Evolutionary conservation across 2,329 filamentous ascomycete genomes (phyloP).

Genomic region (Grosmannia serpens): DNA sequence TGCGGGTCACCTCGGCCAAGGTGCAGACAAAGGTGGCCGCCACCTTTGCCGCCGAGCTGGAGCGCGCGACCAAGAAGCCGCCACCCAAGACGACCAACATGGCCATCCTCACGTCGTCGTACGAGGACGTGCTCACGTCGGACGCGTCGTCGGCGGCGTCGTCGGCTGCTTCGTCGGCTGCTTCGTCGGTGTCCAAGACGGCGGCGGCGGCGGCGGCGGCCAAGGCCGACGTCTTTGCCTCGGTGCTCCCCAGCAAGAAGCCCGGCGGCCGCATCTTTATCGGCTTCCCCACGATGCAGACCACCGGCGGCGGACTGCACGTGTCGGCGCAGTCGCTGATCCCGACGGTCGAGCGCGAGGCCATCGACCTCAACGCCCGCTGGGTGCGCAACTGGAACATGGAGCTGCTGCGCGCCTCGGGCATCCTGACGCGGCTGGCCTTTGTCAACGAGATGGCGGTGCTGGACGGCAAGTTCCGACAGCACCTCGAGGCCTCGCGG

Average conservation of each 20-base stretch:
- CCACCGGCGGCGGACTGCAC: conserved; percentile 85
- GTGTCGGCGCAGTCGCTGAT: conserved; percentile 94
- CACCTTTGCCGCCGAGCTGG: conserved; percentile 71
- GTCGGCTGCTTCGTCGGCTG: conserved; percentile 12
- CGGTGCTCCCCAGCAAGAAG: conserved; percentile 78
- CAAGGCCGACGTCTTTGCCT: conserved; percentile 71
- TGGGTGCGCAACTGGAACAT: conserved; percentile 94
- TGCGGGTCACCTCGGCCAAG: conserved; percentile 75
- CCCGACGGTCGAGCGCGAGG: conserved; percentile 92
- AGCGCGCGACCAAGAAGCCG: conserved; percentile 93
- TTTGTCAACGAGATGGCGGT: conserved; percentile 81
- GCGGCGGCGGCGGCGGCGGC: conserved; percentile 28
- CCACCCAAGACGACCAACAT: conserved; percentile 81
- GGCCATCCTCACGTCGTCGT: conserved; percentile 81
- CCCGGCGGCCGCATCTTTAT: conserved; percentile 83
- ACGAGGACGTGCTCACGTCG: conserved; percentile 64
- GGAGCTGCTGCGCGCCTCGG: conserved; percentile 82
- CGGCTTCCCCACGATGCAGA: conserved; percentile 94
- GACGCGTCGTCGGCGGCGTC: conserved; percentile 23
- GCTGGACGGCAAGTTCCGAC: conserved; percentile 50
- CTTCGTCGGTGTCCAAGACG: not conserved
- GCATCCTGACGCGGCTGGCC: conserved; percentile 78
- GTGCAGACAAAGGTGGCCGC: conserved; percentile 65
- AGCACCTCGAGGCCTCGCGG: conserved; percentile 14
- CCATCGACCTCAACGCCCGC: conserved; percentile 89